Evolutionary conservation across 2,329 filamentous ascomycete species (phyloP).

Genomic region (Claviceps spartinae): DNA sequence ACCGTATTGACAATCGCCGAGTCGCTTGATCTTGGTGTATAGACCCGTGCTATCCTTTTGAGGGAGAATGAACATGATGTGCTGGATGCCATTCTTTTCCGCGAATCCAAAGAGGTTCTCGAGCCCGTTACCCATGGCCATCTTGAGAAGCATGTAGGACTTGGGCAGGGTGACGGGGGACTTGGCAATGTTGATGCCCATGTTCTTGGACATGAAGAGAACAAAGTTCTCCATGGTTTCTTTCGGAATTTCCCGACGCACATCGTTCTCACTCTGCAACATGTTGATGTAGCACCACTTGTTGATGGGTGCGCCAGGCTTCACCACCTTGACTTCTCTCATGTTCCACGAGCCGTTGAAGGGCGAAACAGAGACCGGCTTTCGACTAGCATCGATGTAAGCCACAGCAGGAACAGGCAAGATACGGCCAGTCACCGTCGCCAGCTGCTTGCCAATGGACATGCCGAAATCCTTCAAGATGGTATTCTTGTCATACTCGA

Average conservation of each 20-base stretch:
- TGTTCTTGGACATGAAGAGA: slow-evolving; percentile 19
- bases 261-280: background rate
- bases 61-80: slow-evolving; percentile 50
- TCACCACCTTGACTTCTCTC: slow-evolving; percentile 39
- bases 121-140: slow-evolving; percentile 8
- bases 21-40: slow-evolving; percentile 54
- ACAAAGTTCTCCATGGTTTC: slow-evolving; percentile 21
- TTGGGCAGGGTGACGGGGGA: slow-evolving; percentile 7
- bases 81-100: slow-evolving; percentile 20
- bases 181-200: slow-evolving; percentile 26
- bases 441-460: slow-evolving; percentile 42
- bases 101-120: slow-evolving; percentile 20
- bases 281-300: slow-evolving; percentile 39
- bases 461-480: slow-evolving; percentile 47
- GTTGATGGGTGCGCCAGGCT: slow-evolving; percentile 29
- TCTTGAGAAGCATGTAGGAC: slow-evolving; percentile 5
- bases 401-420: slow-evolving; percentile 44
- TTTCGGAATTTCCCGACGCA: slow-evolving; percentile 6
- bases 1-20: slow-evolving; percentile 53
- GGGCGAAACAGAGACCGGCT: slow-evolving; percentile 17
- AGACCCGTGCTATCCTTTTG: slow-evolving; percentile 33
- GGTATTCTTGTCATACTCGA: slow-evolving; percentile 41
- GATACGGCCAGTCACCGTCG: slow-evolving; percentile 62
- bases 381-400: slow-evolving; percentile 32
- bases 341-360: slow-evolving; percentile 59